Percentiles rank a stretch among this genome's conserved stretches.
Conservation (phyloP, 2,329 filamentous ascomycete species). For the Bipolaris bicolor region DNA sequence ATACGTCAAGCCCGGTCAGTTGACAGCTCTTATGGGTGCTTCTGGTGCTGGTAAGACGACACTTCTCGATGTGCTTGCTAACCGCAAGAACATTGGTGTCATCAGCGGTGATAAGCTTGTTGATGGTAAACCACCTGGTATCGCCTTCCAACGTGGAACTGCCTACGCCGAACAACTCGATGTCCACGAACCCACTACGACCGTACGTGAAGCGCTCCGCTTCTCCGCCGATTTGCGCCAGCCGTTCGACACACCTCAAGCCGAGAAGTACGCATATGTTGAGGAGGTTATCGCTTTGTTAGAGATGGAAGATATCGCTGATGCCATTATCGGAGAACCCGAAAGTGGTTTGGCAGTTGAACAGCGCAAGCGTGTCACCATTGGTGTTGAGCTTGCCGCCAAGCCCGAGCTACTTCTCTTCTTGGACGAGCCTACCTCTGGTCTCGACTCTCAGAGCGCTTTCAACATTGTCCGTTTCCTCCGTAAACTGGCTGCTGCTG, state of each 20-base stretch:
- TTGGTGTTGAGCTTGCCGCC: slow-evolving; percentile 65
- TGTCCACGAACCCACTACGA: slow-evolving; percentile 66
- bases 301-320: slow-evolving; percentile 69
- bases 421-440: slow-evolving; percentile 79
- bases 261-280: slow-evolving; percentile 69
- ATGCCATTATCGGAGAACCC: slow-evolving; percentile 68
- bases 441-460: slow-evolving; percentile 73
- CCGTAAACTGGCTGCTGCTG: slow-evolving; percentile 76
- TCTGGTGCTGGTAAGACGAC: slow-evolving; percentile 85
- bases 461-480: slow-evolving; percentile 81
- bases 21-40: slow-evolving; percentile 55
- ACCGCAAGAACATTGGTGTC: slow-evolving; percentile 69
- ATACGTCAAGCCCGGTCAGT: slow-evolving; percentile 63
- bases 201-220: slow-evolving; percentile 69
- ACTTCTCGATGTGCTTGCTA: slow-evolving; percentile 75
- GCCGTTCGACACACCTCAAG: slow-evolving; percentile 61
- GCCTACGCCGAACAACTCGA: slow-evolving; percentile 71
- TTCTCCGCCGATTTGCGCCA: slow-evolving; percentile 70
- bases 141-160: slow-evolving; percentile 67
- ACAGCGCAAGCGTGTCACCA: slow-evolving; percentile 67
- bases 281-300: slow-evolving; percentile 69
- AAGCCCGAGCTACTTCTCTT: slow-evolving; percentile 77
- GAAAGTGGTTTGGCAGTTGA: slow-evolving; percentile 68
- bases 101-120: slow-evolving; percentile 68
- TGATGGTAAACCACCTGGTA: slow-evolving; percentile 63